Percentiles rank a stretch among this genome's conserved stretches.
These are phyloP conservation scores for Debaryomyces subglobosus DNA, from an alignment of 1,139 yeast genomes.

Conservation along the genomic window DNA sequence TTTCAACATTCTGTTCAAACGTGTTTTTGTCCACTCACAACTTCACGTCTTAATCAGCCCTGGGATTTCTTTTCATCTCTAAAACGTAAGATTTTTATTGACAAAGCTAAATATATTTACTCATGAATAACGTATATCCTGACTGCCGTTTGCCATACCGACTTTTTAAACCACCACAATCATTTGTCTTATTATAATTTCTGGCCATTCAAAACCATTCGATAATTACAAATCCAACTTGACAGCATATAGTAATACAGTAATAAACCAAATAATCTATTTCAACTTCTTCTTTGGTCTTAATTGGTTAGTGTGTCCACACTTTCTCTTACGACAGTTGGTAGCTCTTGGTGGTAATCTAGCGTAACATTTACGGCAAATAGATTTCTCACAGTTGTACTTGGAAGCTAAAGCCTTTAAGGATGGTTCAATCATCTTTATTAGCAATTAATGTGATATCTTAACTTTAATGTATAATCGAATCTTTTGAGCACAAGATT, in stretches of 20 bases:
- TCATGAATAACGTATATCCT: constrained; percentile 1
- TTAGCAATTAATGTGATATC: constrained; percentile 10
- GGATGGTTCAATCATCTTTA: constrained; percentile 93
- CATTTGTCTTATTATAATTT: background rate
- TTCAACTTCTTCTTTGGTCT: constrained; percentile 99
- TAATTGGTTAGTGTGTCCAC: constrained; percentile 99
- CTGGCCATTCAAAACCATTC: background rate
- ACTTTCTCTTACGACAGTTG: constrained; percentile 99
- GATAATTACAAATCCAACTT: background rate
- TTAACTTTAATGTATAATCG: constrained; percentile 2
- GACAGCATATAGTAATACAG: constrained; percentile 1
- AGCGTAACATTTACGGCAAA: constrained; percentile 99
- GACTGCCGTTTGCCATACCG: background rate
- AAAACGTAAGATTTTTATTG: constrained; percentile 10
- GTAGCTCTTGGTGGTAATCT: constrained; percentile 99
- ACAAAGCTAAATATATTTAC: constrained; percentile 10
- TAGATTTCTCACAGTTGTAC: constrained; percentile 99
- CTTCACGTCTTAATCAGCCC: background rate
- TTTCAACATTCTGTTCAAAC: background rate
- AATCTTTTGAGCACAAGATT: background rate
- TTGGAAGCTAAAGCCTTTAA: constrained; percentile 98
- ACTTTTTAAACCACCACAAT: constrained; percentile 2
- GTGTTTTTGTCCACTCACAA: background rate
- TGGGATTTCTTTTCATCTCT: background rate
- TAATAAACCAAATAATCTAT: constrained; percentile 42